Evolutionary conservation across 1,284 basidiomycete species (phyloP).

Genomic region (Austroboletus niveus): DNA sequence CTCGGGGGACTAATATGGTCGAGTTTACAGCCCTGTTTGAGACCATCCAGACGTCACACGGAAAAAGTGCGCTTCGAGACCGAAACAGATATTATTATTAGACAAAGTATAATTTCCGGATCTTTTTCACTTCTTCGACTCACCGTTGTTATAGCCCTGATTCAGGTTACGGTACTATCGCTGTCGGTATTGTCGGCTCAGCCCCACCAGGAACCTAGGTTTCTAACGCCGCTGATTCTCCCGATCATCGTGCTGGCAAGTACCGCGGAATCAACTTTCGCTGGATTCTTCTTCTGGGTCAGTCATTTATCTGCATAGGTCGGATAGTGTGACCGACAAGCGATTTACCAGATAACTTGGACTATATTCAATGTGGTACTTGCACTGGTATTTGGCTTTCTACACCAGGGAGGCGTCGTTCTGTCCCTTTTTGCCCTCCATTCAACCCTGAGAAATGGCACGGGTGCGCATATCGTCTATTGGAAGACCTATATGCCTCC

Average conservation of each 20-base stretch:
- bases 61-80: slow-evolving; percentile 11
- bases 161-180: slow-evolving; percentile 31
- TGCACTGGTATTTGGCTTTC: slow-evolving; percentile 35
- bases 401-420: slow-evolving; percentile 43
- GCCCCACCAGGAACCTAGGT: slow-evolving; percentile 44
- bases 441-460: slow-evolving; percentile 13
- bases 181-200: slow-evolving; percentile 35
- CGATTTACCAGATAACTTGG: slow-evolving; percentile 28
- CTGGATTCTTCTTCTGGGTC: slow-evolving; percentile 36
- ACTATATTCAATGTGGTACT: slow-evolving; percentile 32
- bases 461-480: slow-evolving; percentile 28
- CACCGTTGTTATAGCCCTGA: slow-evolving; percentile 26
- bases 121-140: neutral
- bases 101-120: slow-evolving; percentile 18
- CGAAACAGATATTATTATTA: slow-evolving; percentile 14
- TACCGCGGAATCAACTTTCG: slow-evolving; percentile 27
- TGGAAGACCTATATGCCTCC: slow-evolving; percentile 46
- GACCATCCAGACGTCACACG: neutral
- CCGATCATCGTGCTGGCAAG: slow-evolving; percentile 32
- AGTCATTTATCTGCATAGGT: slow-evolving; percentile 5
- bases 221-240: slow-evolving; percentile 38
- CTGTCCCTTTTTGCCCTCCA: slow-evolving; percentile 39
- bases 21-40: slow-evolving; percentile 6
- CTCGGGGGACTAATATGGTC: slow-evolving; percentile 23
- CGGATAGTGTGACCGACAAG: neutral